These are phyloP conservation scores for Phytophthora litchii DNA, from an alignment of 352 stramenopile genomes.

Conservation along the genomic window DNA sequence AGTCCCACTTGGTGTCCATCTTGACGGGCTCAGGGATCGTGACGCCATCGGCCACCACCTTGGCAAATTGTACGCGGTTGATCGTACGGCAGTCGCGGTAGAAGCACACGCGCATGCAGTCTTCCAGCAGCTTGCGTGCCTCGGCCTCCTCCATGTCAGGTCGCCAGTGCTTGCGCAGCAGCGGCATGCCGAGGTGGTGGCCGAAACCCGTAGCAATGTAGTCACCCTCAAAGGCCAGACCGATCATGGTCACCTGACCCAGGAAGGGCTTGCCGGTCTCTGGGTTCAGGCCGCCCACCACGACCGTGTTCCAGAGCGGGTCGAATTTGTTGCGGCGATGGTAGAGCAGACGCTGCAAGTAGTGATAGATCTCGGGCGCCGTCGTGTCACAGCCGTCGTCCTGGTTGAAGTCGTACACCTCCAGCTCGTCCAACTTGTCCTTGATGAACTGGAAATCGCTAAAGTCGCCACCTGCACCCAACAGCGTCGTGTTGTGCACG, in stretches of 20 bases:
- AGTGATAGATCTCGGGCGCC: constrained; percentile 96
- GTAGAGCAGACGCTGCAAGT: constrained; percentile 98
- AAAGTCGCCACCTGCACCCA: constrained; percentile 97
- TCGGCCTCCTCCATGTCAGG: constrained; percentile 94
- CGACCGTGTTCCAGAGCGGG: constrained; percentile 98
- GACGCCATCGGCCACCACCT: constrained; percentile 89
- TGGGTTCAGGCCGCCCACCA: constrained; percentile 94
- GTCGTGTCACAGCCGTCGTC: constrained; percentile 95
- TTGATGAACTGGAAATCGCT: constrained; percentile 98
- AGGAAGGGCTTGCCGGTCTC: constrained; percentile 94
- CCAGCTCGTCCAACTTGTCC: constrained; percentile 94
- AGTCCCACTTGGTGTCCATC: constrained; percentile 96
- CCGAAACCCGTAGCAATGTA: constrained; percentile 98
- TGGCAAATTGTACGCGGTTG: constrained; percentile 98
- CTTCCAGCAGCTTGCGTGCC: constrained; percentile 93
- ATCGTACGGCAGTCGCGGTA: constrained; percentile 99
- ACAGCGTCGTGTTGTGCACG: constrained; percentile 93
- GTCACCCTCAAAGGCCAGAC: constrained; percentile 97
- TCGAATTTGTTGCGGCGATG: constrained; percentile 99
- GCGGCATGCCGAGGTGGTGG: constrained; percentile 95
- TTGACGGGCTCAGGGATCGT: constrained; percentile 95
- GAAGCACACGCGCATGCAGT: constrained; percentile 98
- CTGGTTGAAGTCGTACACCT: constrained; percentile 95
- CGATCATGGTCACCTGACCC: constrained; percentile 97
- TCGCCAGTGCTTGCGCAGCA: constrained; percentile 96